Base-by-base conservation (phyloP, 306 rosid genomes). In the Prunus dulcis region DNA sequence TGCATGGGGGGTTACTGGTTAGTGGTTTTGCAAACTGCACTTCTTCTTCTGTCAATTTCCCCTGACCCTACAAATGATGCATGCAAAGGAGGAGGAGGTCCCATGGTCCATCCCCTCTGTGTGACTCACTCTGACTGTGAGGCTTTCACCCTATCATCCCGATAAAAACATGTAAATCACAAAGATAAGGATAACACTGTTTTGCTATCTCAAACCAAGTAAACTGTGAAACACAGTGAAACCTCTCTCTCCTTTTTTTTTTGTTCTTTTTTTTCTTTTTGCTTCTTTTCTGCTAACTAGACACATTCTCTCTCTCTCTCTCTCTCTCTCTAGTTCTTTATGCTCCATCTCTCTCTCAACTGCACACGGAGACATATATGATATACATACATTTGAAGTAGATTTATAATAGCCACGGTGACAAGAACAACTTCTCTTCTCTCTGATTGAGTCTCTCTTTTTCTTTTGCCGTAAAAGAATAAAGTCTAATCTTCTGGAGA, bases 401-500 rank as follows among this genome's bases (percentile, higher is more conserved):
- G 12, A 38, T 38, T 38, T 20, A 52, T 38, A 75, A 25, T 30
- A 66, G 81, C 81, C 61, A 79, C 76, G 67, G 46, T 30, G 73
- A 46, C 30, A 66, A 30, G 68, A 69, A 72, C 79, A 43, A 70
- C 19, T 50, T 76, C 75, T 32, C 10, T 30, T 46, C 43, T 82
- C 71, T 76, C 66, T 76, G 32, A 12, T 13, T 27, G 13, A 0
- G 12, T 27, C 47, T 73, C 56, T 30, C 67, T 60, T 38, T 77
- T 83, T 72, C 75, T 79, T 57, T 72, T 76, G 20, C 70, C 67
- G 12, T 50, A 79, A 81, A 38, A 79, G 77, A 73, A 73, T 61
- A 61, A 77, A 51, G 65, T 28, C 67, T 56, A 75, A 65, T 81
- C 89, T 80, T 88, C 86, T 56, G 67, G 78, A 66, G 82, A 79